These are phyloP conservation scores for Erodium maritimum DNA, from an alignment of 345 rosid species.

Conservation along the genomic window DNA sequence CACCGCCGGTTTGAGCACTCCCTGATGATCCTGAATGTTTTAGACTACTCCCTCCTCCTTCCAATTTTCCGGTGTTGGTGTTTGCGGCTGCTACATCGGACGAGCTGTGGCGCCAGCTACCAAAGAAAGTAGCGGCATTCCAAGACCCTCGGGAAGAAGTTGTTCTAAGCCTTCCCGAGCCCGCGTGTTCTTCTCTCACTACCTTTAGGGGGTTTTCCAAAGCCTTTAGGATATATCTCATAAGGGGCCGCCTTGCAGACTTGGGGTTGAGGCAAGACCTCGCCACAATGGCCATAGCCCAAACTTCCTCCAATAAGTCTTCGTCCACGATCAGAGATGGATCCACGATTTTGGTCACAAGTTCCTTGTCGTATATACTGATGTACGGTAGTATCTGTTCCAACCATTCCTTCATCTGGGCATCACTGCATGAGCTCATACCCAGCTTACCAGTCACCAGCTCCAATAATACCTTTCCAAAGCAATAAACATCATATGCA, in stretches of 20 bases:
- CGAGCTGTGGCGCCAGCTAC: conserved; percentile 94
- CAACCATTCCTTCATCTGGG: conserved; percentile 48
- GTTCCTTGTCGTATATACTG: conserved; percentile 83
- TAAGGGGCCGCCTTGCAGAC: conserved; percentile 78
- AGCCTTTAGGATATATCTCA: conserved; percentile 89
- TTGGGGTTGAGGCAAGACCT: conserved; percentile 92
- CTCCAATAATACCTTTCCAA: conserved; percentile 91
- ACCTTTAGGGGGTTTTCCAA: conserved; percentile 89
- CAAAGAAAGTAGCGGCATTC: conserved; percentile 71
- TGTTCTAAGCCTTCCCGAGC: conserved; percentile 74
- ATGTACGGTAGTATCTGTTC: conserved; percentile 70
- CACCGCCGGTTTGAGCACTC: conserved; percentile 47
- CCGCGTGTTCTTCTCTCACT: conserved; percentile 68
- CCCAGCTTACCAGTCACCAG: conserved; percentile 95
- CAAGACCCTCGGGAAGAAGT: conserved; percentile 87
- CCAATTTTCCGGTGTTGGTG: conserved; percentile 22
- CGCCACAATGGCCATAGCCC: conserved; percentile 98
- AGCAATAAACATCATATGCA: conserved; percentile 81
- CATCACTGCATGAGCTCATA: conserved; percentile 49
- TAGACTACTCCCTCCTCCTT: conserved; percentile 40
- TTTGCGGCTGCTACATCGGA: conserved; percentile 52
- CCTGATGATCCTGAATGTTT: conserved; percentile 85
- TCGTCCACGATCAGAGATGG: conserved; percentile 84
- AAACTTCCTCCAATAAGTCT: conserved; percentile 90
- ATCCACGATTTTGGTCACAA: conserved; percentile 76